Evolutionary conservation across 2,329 filamentous ascomycete species (phyloP), one percentile per base, ranked within the genome.

Genomic region (Polychaeton citri): DNA sequence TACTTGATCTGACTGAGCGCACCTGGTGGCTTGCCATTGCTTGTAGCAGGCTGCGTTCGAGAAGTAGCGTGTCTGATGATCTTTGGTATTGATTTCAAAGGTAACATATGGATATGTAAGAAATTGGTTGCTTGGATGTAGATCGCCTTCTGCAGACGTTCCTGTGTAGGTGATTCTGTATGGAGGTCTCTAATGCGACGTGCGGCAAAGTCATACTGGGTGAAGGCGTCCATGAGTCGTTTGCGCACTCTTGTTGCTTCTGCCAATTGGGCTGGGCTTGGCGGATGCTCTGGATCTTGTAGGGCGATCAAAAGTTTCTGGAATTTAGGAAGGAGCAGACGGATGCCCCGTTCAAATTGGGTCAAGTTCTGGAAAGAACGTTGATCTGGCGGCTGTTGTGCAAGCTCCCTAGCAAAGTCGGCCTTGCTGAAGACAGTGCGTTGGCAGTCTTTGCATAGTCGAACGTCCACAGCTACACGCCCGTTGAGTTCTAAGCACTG

Each of bases 391-490:
- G 82, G 79, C 43, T 78, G 79, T 34, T 74, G 67, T 1, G 69
- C 62, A 3, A 85, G 58, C 7, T 85, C 81, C 6, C 75, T 72
- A 17, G 74, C 66, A 52, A 94, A 94, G 53, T 94, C 86, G 24
- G 79, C 73, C 48, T 80, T 79, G 34, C 72, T 72, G 57, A 83
- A 84, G 15, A 83, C 59, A 0, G 74, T 82, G 20, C 71, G 62
- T 45, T 72, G 85, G 64, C 90, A 98, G 38, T 92, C 85, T 50
- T 80, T 81, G 59, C 90, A 98, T 72, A 98, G 88, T 30, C 90
- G 76, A 12, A 98, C 66, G 52, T 94, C 84, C 30, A 96, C 61
- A 36, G 74, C 76, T 30, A 92, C 57, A 42, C 78, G 71, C 13
- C 38, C 44, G 10, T 62, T 62, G 54, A 67, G 43, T 47, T 57